Base-by-base conservation (phyloP, 2,329 filamentous ascomycete species). In the Exophiala phaeomuriformis region DNA sequence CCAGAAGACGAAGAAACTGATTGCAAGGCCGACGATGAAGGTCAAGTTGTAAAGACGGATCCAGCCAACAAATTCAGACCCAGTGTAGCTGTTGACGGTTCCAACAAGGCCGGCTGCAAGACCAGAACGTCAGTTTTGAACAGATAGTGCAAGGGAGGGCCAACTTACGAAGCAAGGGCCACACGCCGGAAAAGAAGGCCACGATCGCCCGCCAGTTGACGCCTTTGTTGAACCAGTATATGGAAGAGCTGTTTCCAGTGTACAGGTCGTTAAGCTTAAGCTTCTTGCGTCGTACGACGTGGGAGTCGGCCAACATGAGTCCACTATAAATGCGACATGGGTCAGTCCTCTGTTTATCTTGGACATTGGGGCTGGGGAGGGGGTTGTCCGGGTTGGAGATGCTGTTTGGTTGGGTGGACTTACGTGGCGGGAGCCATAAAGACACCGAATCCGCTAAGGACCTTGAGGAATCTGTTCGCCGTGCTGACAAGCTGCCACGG, bases 301-400 rank as follows among this genome's bases (percentile, higher is more conserved):
- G 74, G 58, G 77, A 78, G 45, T 76, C 72, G 31, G 69, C 68
- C 9, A 75, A 63, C 60, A 75, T 67, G 7, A 77, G 68, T 2
- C 74, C 75, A 31, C 56, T 58, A 29, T n/a, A 7, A 30, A 28
- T 36, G 29, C 3, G 28, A 19, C 32, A 29, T 5, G 30, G 10
- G 37, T 55, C 47, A 55, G 48, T 32, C 27, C 29, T n/a, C 35
- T 35, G 27, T 46, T 10, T 19, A 10, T 8, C 31, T 47, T 27
- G 19, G 6, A 42, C 9, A 42, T 2, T 7, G 9, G 19, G 8
- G 28, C 32, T 28, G n/a, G 36, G 30, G 7, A 5, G 32, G 29
- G 19, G 33, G 6, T 6, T 6, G 10, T 35, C 33, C 5, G 33
- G 5, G 33, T 30, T 39, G 12, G 12, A 32, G 27, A 2, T 33